Conservation (phyloP, 768 basidiomycete genomes). For the Rossbeevera mucosa region DNA sequence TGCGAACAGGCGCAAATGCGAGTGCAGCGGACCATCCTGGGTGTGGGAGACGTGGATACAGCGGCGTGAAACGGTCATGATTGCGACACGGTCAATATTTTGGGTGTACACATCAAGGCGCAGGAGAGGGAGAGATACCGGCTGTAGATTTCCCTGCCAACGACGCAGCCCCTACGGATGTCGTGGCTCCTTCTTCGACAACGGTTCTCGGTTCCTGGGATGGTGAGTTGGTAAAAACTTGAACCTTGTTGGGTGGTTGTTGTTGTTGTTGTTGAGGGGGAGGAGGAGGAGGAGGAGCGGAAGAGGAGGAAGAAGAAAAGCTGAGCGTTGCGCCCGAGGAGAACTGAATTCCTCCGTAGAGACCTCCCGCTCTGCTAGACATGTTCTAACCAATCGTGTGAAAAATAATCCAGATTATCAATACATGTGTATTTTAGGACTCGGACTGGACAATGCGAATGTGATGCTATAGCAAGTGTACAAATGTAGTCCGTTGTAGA, state of each 20-base stretch:
- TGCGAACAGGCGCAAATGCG: slow-evolving; percentile 80
- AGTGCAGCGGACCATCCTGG: slow-evolving; percentile 86
- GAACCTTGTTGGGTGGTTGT: slow-evolving; percentile 13
- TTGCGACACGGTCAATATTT: slow-evolving; percentile 36
- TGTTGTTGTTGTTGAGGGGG: slow-evolving; percentile 19
- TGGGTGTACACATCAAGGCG: slow-evolving; percentile 33
- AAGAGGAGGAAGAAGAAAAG: slow-evolving; percentile 36
- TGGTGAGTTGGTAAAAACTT: slow-evolving; percentile 10
- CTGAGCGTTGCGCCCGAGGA: slow-evolving; percentile 59
- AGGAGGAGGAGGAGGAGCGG: slow-evolving; percentile 24
- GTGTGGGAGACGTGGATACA: background rate
- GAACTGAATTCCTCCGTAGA: slow-evolving; percentile 86
- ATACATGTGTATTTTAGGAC: too few species aligned
- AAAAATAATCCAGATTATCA: too few species aligned
- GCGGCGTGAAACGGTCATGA: slow-evolving; percentile 28
- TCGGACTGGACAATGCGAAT: too few species aligned
- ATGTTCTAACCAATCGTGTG: slow-evolving; percentile 37
- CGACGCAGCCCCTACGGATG: slow-evolving; percentile 24
- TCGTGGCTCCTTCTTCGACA: slow-evolving; percentile 24
- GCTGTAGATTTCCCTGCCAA: slow-evolving; percentile 48
- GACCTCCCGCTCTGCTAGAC: slow-evolving; percentile 76
- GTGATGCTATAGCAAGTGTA: background rate
- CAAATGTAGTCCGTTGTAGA: slow-evolving; percentile 6
- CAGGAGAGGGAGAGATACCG: slow-evolving; percentile 49
- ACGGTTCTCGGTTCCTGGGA: slow-evolving; percentile 22